Conservation (phyloP, 306 rosid genomes). For the Acacia confusa region DNA sequence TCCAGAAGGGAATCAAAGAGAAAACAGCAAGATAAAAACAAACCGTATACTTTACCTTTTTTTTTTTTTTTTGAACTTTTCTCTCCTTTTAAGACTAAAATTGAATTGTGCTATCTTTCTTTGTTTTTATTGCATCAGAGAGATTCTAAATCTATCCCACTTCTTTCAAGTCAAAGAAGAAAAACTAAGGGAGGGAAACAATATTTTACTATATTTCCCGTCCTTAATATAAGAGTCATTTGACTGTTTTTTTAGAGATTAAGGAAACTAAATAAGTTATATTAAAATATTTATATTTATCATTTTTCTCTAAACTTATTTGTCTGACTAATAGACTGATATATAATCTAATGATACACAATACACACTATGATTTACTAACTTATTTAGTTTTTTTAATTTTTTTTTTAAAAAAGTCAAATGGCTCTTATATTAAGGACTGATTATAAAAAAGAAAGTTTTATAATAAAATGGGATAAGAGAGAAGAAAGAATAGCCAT, state of each 20-base stretch:
- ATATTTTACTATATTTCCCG: too few species aligned
- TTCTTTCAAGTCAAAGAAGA: slow-evolving; percentile 75
- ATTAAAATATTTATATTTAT: too few species aligned
- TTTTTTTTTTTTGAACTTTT: slow-evolving; percentile 29
- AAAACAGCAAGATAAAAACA: slow-evolving; percentile 86
- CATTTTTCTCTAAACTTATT: too few species aligned
- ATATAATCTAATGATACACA: too few species aligned
- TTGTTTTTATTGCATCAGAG: slow-evolving; percentile 54
- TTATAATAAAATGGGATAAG: slow-evolving; percentile 50
- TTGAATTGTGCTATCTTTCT: slow-evolving; percentile 68
- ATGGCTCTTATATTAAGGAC: too few species aligned
- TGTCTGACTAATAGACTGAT: too few species aligned
- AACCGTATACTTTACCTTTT: slow-evolving; percentile 78
- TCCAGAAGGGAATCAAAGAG: slow-evolving; percentile 71
- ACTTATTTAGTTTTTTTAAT: too few species aligned
- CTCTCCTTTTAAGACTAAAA: slow-evolving; percentile 86
- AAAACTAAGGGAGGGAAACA: slow-evolving; percentile 5
- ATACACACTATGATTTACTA: too few species aligned
- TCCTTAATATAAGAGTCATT: too few species aligned
- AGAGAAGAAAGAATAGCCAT: slow-evolving; percentile 42
- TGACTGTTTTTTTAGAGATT: too few species aligned
- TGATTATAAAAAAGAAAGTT: slow-evolving; percentile 26
- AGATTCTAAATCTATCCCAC: slow-evolving; percentile 70
- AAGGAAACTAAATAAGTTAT: too few species aligned
- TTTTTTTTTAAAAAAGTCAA: rapidly evolving